Percentiles rank a stretch among this genome's conserved stretches.
Conservation (phyloP, 441 rosid genomes). For the Populus hybrid region DNA sequence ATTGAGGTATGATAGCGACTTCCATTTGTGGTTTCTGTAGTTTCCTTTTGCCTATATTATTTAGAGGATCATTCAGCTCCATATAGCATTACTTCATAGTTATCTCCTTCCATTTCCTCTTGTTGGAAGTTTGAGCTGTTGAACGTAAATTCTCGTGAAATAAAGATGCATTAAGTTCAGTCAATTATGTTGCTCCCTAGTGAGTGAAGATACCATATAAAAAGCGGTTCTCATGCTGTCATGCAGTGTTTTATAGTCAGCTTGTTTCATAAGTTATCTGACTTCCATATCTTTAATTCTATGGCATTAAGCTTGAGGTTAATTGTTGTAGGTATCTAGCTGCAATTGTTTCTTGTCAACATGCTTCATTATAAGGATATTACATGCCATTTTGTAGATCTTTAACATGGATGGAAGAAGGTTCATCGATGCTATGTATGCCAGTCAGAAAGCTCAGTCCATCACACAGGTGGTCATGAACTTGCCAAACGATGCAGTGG, state of each 20-base stretch:
- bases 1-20: conserved; percentile 43
- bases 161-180: neutral
- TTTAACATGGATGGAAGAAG: conserved; percentile 94
- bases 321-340: neutral
- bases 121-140: neutral
- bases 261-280: neutral
- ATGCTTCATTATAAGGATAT: conserved; percentile 11
- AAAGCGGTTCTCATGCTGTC: neutral
- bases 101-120: neutral
- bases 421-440: conserved; percentile 72
- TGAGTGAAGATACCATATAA: neutral
- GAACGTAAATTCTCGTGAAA: neutral
- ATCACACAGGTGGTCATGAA: conserved; percentile 85
- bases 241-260: neutral
- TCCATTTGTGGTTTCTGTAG: neutral
- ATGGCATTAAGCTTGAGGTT: neutral
- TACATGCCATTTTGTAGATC: conserved; percentile 36
- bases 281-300: neutral
- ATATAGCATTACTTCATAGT: neutral
- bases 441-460: conserved; percentile 61
- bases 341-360: neutral
- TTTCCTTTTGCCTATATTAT: neutral
- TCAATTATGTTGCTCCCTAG: neutral
- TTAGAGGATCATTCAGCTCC: neutral
- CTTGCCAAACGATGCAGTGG: conserved; percentile 82